phyloP scores from a whole-genome alignment of 2,329 filamentous ascomycete species.

The Trichoderma sp. region DNA sequence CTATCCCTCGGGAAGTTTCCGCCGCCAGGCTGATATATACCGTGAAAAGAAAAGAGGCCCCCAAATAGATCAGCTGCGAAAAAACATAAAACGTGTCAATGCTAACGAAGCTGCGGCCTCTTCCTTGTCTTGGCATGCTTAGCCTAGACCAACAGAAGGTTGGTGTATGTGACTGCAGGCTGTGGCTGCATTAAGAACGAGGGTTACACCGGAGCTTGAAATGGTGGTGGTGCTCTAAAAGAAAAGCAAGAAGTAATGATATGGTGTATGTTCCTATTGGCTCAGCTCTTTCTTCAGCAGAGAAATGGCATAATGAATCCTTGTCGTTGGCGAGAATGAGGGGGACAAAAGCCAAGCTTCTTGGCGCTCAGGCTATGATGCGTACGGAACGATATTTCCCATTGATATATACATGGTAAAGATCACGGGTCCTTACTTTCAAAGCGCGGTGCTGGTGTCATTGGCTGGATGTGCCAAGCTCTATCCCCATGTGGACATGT shows the following conservation, averaged over 20 bases:
- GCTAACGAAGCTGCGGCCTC: background rate
- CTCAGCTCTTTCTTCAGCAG: background rate
- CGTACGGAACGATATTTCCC: background rate
- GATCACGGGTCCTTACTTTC: background rate
- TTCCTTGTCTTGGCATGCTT: background rate
- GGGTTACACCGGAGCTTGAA: background rate
- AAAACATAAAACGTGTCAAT: background rate
- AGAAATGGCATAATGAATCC: background rate
- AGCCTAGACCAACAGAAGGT: background rate
- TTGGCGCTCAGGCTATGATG: slow-evolving; percentile 6
- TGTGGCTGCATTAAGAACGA: background rate
- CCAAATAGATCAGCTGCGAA: background rate
- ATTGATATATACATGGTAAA: background rate
- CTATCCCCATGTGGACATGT: background rate
- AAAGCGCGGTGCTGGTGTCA: background rate
- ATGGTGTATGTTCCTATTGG: background rate
- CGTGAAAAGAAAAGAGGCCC: background rate
- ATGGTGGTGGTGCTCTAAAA: background rate
- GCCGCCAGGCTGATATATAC: background rate
- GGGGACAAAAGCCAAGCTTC: background rate
- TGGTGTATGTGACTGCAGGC: background rate
- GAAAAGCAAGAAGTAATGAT: background rate
- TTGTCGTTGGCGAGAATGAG: background rate
- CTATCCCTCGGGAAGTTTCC: background rate
- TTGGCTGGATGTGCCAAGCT: background rate